Evolutionary conservation across 2,329 filamentous ascomycete species (phyloP).

Genomic region (Achaetomium macrosporum): DNA sequence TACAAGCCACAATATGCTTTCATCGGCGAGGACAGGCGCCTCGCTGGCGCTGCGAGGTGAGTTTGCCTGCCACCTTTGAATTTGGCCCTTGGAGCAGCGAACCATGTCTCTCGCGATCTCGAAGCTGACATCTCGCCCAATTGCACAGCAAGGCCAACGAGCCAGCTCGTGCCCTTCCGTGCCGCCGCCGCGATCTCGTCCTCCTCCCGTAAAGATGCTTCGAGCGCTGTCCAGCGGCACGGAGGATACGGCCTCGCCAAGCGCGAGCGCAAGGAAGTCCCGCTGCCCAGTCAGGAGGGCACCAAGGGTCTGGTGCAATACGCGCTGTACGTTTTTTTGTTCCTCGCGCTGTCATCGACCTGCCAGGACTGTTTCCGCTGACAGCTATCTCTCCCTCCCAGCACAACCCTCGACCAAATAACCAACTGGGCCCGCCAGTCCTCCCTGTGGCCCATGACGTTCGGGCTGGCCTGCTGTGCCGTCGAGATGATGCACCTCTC

Average conservation of each 20-base stretch:
- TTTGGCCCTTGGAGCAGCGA: neutral
- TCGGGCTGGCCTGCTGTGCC: constrained; percentile 83
- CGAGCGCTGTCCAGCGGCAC: constrained; percentile 43
- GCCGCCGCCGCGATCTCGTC: constrained; percentile 60
- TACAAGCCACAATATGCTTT: constrained; percentile 36
- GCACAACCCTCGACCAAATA: constrained; percentile 69
- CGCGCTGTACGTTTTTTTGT: constrained; percentile 63
- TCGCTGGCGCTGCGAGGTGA: constrained; percentile 48
- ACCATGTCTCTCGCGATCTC: neutral
- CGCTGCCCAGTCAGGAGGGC: constrained; percentile 68
- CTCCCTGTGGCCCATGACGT: constrained; percentile 85
- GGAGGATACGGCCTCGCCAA: constrained; percentile 44
- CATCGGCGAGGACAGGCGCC: constrained; percentile 45
- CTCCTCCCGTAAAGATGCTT: constrained; percentile 58
- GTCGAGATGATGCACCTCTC: constrained; percentile 92
- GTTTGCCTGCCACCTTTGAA: constrained; percentile 18
- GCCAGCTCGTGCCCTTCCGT: constrained; percentile 58
- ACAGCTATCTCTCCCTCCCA: constrained; percentile 28
- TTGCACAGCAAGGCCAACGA: constrained; percentile 60
- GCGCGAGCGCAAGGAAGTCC: constrained; percentile 62
- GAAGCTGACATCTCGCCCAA: constrained; percentile 2
- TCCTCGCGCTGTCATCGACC: constrained; percentile 35
- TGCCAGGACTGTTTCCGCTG: constrained; percentile 36
- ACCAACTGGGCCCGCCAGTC: constrained; percentile 80
- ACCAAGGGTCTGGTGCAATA: constrained; percentile 81